Base-by-base conservation (phyloP, 345 rosid genomes). In the Rhodamnia argentea region DNA sequence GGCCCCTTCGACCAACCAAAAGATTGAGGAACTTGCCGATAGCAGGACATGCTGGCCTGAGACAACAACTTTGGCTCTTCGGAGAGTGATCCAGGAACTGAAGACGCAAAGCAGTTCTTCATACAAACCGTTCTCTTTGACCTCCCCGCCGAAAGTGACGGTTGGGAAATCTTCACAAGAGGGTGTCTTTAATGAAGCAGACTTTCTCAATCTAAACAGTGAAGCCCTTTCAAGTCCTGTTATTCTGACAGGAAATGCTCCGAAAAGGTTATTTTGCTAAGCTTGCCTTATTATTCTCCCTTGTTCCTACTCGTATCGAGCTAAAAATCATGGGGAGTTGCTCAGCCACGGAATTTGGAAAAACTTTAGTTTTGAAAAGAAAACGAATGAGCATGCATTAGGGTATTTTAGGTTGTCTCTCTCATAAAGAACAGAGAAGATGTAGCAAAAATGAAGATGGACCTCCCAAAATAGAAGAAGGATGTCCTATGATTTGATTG, bases 251-350 rank as follows among this genome's bases (percentile, higher is more conserved):
- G 52, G 82, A 40, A 60, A 54, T 82, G 82, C 83, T 82, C 84
- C 81, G 26, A 87, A 90, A 86, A 91, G 93, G 93, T 91, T 53
- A 32, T 85, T 85, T 86, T 85, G 58, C 82, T 40, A 18, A 70
- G 78, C 78, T 32, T 70, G 24, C 13, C 47, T 70, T 70, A 37
- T 32, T 22, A 32, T 70, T 70, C 44, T 70, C 24, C 44, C 78
- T 32, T 32, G 24, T 32, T 70, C 78, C 24, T 70, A 70, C 13
- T 32, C 44, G 18, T 32, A 70, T 70, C 78, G 8, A 70, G 78
- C 78, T 20, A 32, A 70, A 32, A 32, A 18, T 18, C 32, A 70
- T 70, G 47, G 78, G 78, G 78, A 32, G 24, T 70, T 18, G 44
- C 78, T 70, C 20, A 47, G 78, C 78, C 76, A 70, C 2, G 24